Base-by-base conservation (phyloP, 345 rosid species). In the Syzygium aqueum region DNA sequence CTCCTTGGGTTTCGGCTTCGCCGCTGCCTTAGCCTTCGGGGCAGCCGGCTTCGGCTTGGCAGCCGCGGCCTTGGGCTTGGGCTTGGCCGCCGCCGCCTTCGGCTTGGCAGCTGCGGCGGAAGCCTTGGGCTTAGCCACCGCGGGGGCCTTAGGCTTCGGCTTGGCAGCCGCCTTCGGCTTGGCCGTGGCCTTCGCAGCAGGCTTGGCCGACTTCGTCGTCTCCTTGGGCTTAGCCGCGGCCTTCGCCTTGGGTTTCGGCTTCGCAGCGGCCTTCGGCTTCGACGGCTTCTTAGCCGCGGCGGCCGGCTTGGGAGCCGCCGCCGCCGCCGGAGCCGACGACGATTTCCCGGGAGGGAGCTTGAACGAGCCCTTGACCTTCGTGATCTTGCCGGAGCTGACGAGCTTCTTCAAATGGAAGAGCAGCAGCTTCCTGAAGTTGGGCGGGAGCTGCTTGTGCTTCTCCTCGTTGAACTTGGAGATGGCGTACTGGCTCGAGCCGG, bases 401-500 rank as follows among this genome's bases (percentile, higher is more conserved):
- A 95, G 95, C 92, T 95, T 93, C 92, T 94, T 96, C 87, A 96
- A 88, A 88, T 93, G 93, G 17, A 91, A 89, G 11, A 95, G 89
- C 59, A 96, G 17, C n/a, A 96, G 89, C 93, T 95, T 96, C 93
- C 89, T 94, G 49, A 95, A 95, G 57, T 87, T 92, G 0, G 92
- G 59, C 2, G 98, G 98, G 30, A 96, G 89, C 11, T 93, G 88
- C 87, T 95, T 95, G 5, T 96, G 94, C 88, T 95, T 96, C 91
- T 93, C 98, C 50, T 96, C 99, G 1, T 95, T 92, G 89, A 93
- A 95, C 87, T 95, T 95, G 43, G 96, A 89, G 87, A 96, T 96
- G 53, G 99, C 99, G 85, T 94, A 92, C 90, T 95, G 98, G 77
- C 99, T 96, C 53, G 99, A 96, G 85, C 99, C 99, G 8, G 93